A percentile compares a stretch with the other conserved stretches of the same genome.
Conservation (phyloP, 768 basidiomycete genomes). For the Pisolithus marmoratus region DNA sequence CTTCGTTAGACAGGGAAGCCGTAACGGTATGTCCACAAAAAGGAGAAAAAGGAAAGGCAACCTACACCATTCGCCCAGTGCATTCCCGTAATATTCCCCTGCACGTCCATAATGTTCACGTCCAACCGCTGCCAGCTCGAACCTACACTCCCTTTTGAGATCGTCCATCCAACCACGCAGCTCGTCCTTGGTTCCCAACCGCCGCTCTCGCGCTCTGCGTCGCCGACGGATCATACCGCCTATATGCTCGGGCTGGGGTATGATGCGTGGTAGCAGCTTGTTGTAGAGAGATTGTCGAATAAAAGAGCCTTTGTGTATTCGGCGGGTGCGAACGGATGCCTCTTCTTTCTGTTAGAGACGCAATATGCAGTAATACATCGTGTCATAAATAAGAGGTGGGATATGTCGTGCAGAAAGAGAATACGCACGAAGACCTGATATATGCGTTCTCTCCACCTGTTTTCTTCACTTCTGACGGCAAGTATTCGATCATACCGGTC, state of each 20-base stretch:
- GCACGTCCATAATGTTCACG: not conserved
- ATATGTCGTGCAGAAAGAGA: not conserved
- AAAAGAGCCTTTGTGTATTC: slow-evolving; percentile 67
- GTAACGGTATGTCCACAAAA: not conserved
- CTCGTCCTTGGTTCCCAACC: slow-evolving; percentile 32
- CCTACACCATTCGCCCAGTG: slow-evolving; percentile 1
- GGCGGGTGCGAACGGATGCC: slow-evolving; percentile 46
- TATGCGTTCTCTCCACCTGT: slow-evolving; percentile 40
- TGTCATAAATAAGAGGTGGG: too few species aligned
- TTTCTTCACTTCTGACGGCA: slow-evolving; percentile 42
- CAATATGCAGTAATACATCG: not conserved
- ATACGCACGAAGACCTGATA: slow-evolving; percentile 47
- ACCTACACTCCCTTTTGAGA: slow-evolving; percentile 31
- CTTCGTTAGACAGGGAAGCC: not conserved
- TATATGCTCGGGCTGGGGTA: slow-evolving; percentile 71
- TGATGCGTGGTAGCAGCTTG: slow-evolving; percentile 70
- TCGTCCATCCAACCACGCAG: slow-evolving; percentile 31
- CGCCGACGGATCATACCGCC: slow-evolving; percentile 61
- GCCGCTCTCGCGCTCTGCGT: slow-evolving; percentile 36
- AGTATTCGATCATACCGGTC: slow-evolving; percentile 57
- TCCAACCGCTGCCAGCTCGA: slow-evolving; percentile 28
- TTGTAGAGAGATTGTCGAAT: slow-evolving; percentile 61
- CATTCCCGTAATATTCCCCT: slow-evolving; percentile 31
- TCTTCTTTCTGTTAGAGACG: slow-evolving; percentile 49
- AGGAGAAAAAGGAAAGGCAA: not conserved